These are phyloP conservation scores for Populus deltoides DNA, from an alignment of 345 rosid genomes.

Conservation along the genomic window DNA sequence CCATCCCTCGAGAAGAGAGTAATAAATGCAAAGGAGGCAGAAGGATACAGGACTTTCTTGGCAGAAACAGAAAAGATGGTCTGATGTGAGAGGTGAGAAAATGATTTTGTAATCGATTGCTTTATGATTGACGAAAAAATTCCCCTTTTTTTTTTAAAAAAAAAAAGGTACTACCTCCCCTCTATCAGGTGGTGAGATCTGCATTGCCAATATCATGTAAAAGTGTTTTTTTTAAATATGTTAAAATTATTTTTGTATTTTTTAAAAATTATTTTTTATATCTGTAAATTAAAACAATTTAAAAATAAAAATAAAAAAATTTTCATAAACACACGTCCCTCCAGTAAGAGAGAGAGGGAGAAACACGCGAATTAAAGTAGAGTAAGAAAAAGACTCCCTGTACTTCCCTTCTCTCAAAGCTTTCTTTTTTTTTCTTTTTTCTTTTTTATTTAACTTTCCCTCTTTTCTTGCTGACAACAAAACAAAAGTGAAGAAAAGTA, in stretches of 20 bases:
- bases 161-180: neutral
- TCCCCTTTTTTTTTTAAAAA: neutral
- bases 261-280: no score
- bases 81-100: slow-evolving; percentile 36
- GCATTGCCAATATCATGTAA: no score
- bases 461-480: slow-evolving; percentile 20
- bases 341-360: neutral
- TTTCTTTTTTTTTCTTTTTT: neutral
- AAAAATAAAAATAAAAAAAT: no score
- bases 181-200: no score
- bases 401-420: neutral
- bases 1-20: slow-evolving; percentile 29
- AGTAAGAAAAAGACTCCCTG: neutral
- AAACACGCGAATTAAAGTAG: neutral
- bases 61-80: slow-evolving; percentile 21
- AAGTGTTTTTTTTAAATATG: no score
- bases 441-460: slow-evolving; percentile 1
- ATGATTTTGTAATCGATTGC: slow-evolving; percentile 56
- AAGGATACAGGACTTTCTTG: slow-evolving; percentile 25
- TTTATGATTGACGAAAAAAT: slow-evolving; percentile 40
- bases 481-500: slow-evolving; percentile 19
- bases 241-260: no score
- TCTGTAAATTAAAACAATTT: no score
- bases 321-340: neutral
- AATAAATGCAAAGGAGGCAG: slow-evolving; percentile 23